These are phyloP conservation scores for Calendula officinalis DNA, from an alignment of 129 eudicot genomes.

Conservation along the genomic window DNA sequence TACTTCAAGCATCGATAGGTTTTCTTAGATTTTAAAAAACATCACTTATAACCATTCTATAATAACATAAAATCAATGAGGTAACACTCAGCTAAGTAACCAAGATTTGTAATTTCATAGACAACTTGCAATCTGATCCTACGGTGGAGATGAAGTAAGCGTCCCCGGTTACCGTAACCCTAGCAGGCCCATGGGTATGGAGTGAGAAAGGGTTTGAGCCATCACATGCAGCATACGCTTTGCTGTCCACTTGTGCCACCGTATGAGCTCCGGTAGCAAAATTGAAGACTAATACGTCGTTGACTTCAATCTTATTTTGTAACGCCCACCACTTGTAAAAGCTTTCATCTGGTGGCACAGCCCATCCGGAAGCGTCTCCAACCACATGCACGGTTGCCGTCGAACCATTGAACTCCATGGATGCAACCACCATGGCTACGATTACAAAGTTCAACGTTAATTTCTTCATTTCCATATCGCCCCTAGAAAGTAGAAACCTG, in stretches of 20 bases:
- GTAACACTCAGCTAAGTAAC: too few relatives aligned
- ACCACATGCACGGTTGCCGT: slow-evolving; percentile 43
- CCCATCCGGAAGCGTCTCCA: slow-evolving; percentile 44
- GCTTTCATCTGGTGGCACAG: slow-evolving; percentile 29
- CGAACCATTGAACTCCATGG: slow-evolving; percentile 25
- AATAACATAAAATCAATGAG: too few relatives aligned
- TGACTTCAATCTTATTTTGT: slow-evolving; percentile 29
- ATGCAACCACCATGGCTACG: slow-evolving; percentile 20
- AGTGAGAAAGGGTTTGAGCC: slow-evolving; percentile 17
- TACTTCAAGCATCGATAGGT: too few relatives aligned
- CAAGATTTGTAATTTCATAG: background rate
- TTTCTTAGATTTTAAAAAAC: too few relatives aligned
- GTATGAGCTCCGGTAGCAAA: slow-evolving; percentile 28
- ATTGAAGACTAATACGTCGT: slow-evolving; percentile 41
- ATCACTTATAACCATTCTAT: too few relatives aligned
- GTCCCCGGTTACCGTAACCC: background rate
- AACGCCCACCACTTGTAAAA: slow-evolving; percentile 46
- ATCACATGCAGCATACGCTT: slow-evolving; percentile 39
- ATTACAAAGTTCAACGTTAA: slow-evolving; percentile 19
- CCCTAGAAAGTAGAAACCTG: too few relatives aligned
- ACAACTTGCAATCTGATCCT: background rate
- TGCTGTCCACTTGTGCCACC: slow-evolving; percentile 31
- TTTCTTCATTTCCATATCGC: background rate
- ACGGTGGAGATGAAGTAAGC: background rate
- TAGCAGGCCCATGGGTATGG: slow-evolving; percentile 32